A percentile compares a stretch with the other conserved stretches of the same genome.
phyloP scores from a whole-genome alignment of 345 rosid species.

The Gossypium raimondii region DNA sequence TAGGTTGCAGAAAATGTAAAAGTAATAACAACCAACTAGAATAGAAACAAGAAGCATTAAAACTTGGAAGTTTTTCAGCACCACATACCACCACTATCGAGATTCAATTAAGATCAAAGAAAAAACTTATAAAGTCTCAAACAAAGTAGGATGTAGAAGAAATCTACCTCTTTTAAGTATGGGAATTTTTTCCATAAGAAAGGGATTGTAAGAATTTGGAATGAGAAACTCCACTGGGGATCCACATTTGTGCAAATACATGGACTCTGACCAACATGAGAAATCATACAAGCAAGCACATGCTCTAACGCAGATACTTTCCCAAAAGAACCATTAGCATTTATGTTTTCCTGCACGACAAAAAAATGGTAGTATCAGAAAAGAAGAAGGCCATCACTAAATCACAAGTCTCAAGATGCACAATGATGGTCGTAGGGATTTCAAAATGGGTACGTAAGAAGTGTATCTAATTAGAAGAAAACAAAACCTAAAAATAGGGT shows the following conservation, averaged over 20 bases:
- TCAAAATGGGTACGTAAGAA: not conserved
- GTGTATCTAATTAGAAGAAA: slow-evolving; percentile 14
- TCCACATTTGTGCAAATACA: slow-evolving; percentile 65
- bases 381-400: slow-evolving; percentile 1
- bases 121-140: not conserved
- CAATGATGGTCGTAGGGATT: not conserved
- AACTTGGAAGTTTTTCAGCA: not conserved
- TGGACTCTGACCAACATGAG: slow-evolving; percentile 61
- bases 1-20: not conserved
- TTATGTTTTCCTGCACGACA: slow-evolving; percentile 55
- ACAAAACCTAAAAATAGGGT: not conserved
- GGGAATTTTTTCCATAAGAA: slow-evolving; percentile 83
- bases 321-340: slow-evolving; percentile 22
- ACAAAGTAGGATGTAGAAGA: slow-evolving; percentile 7
- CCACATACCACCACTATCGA: not conserved
- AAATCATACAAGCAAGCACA: slow-evolving; percentile 46
- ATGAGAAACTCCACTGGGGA: slow-evolving; percentile 67
- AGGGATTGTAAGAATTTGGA: slow-evolving; percentile 85
- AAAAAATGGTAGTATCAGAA: slow-evolving; percentile 10
- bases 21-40: not conserved
- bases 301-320: slow-evolving; percentile 57
- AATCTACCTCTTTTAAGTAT: slow-evolving; percentile 61
- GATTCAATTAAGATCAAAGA: not conserved
- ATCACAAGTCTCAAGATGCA: slow-evolving; percentile 3
- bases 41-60: not conserved